Conservation (phyloP, 495 filamentous ascomycete genomes). For the Neurospora tetraspora region DNA sequence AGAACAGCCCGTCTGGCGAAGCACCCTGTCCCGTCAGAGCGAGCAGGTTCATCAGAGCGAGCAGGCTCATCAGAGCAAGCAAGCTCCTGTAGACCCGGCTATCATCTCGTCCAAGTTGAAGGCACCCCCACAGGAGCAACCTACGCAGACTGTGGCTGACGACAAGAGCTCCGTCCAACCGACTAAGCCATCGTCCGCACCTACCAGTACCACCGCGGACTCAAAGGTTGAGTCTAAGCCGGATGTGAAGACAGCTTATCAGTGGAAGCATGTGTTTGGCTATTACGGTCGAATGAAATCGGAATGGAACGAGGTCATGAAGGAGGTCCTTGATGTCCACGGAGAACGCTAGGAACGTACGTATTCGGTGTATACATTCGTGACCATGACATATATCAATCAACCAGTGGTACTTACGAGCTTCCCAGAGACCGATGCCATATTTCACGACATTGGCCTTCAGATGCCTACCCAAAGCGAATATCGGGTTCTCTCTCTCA, state of each 20-base stretch:
- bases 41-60: neutral
- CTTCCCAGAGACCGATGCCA: neutral
- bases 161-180: conserved; percentile 11
- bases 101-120: conserved; percentile 70
- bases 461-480: neutral
- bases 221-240: conserved; percentile 5
- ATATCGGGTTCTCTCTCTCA: neutral
- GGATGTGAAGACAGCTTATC: conserved; percentile 1
- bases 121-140: conserved; percentile 30
- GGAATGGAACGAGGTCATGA: neutral
- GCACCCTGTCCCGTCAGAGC: no score
- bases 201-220: conserved; percentile 16
- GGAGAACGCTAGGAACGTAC: neutral
- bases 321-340: neutral
- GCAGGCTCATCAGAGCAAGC: neutral
- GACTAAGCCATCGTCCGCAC: neutral
- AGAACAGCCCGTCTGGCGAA: no score
- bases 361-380: neutral
- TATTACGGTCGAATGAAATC: neutral
- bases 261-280: neutral
- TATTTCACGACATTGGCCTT: neutral
- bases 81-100: conserved; percentile 64
- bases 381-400: neutral
- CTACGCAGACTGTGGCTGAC: conserved; percentile 33
- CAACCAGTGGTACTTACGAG: neutral